Conservation (phyloP, 2,329 filamentous ascomycete genomes). For the Calonectria pteridis region DNA sequence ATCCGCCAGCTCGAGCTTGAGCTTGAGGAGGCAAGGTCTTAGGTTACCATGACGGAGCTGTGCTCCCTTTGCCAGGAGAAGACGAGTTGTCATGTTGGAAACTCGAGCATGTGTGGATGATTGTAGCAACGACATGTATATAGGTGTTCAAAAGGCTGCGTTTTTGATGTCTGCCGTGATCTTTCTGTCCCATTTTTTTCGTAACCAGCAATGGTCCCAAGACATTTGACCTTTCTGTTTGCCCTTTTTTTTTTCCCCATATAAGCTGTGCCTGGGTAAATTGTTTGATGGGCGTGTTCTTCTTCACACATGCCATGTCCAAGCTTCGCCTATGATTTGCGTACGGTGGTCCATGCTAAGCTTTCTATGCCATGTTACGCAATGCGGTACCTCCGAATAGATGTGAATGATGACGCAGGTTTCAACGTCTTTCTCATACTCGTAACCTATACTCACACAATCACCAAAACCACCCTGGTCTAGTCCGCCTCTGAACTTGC, state of each 20-base stretch:
- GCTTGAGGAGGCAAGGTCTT: constrained; percentile 73
- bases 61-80: constrained; percentile 2
- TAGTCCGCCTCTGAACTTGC: not conserved
- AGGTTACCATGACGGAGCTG: constrained; percentile 21
- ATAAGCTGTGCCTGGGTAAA: too few species aligned
- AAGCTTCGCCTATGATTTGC: not conserved
- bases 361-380: not conserved
- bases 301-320: not conserved
- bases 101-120: constrained; percentile 28
- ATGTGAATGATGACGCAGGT: too few species aligned
- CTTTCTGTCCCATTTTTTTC: constrained; percentile 1
- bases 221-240: not conserved
- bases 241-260: not conserved
- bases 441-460: not conserved
- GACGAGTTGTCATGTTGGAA: constrained; percentile 28
- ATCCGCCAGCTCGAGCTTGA: constrained; percentile 77
- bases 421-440: not conserved
- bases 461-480: not conserved
- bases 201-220: not conserved
- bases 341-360: not conserved
- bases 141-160: constrained; percentile 44
- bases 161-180: constrained; percentile 34
- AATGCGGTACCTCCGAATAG: not conserved
- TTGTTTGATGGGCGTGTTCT: too few species aligned
- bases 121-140: constrained; percentile 44